Conservation (phyloP, 1,284 basidiomycete genomes). For the Apiotrichum mycotoxinovorans region DNA sequence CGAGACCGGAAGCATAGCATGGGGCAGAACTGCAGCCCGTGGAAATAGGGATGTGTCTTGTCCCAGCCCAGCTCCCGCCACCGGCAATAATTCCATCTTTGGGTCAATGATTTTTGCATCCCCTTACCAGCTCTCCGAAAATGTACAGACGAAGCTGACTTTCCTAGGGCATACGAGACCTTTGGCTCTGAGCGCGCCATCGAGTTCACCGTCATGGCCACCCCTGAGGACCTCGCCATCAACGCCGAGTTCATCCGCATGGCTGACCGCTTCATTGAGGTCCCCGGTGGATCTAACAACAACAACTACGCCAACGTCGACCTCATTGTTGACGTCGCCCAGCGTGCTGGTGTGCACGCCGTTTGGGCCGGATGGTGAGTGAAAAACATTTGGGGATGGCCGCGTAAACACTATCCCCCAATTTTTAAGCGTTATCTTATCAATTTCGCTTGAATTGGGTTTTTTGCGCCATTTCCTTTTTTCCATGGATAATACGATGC, state of each 20-base stretch:
- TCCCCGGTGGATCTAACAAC: constrained; percentile 97
- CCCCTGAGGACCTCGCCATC: constrained; percentile 90
- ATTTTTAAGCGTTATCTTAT: constrained; percentile 5
- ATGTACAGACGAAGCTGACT: too few species aligned
- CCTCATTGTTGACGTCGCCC: constrained; percentile 96
- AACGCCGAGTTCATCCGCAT: constrained; percentile 99
- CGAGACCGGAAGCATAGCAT: too few species aligned
- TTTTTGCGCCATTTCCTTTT: neutral
- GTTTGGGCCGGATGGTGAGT: constrained; percentile 96
- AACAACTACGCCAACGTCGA: constrained; percentile 99
- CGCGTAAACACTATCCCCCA: neutral
- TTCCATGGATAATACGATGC: neutral
- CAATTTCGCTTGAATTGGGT: neutral
- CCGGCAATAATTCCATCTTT: too few species aligned
- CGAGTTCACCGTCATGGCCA: constrained; percentile 99
- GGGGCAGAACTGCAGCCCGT: too few species aligned
- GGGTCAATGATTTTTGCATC: too few species aligned
- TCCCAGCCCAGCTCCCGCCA: too few species aligned
- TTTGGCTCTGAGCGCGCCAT: constrained; percentile 94
- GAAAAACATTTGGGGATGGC: neutral
- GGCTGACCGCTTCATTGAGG: constrained; percentile 99
- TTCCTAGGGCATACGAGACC: constrained; percentile 86
- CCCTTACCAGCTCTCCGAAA: too few species aligned
- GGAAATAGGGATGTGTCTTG: too few species aligned
- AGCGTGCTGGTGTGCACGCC: constrained; percentile 94